These are phyloP conservation scores for Penicillium sp. DNA, from an alignment of 2,329 filamentous ascomycete genomes.

Conservation along the genomic window DNA sequence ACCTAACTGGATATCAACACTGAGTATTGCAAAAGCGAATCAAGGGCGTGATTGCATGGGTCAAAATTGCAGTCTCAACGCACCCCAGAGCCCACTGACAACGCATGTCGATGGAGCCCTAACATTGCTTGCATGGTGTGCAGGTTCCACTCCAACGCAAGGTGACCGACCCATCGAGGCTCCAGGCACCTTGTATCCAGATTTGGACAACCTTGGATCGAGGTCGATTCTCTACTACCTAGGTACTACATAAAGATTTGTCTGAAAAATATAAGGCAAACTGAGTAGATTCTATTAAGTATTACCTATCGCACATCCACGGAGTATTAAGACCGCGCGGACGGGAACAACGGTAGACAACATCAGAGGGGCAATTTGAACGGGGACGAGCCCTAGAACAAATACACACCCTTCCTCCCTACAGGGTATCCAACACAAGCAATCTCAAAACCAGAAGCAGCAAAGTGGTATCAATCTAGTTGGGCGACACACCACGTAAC, in stretches of 20 bases:
- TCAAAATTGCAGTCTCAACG: neutral
- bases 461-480: constrained; percentile 31
- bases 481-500: constrained; percentile 25
- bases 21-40: neutral
- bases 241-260: neutral
- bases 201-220: no score
- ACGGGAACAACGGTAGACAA: constrained; percentile 25
- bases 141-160: constrained; percentile 3
- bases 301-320: constrained; percentile 34
- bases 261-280: constrained; percentile 15
- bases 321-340: constrained; percentile 14
- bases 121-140: constrained; percentile 8
- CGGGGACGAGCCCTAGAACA: constrained; percentile 3
- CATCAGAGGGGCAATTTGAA: constrained; percentile 21
- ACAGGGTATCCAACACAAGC: constrained; percentile 35
- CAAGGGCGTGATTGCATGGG: neutral
- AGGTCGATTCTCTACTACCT: neutral
- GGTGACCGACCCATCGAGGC: constrained; percentile 1
- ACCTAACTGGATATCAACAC: neutral
- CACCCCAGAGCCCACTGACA: constrained; percentile 9
- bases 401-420: constrained; percentile 28
- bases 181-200: no score
- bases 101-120: constrained; percentile 15
- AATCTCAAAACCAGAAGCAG: constrained; percentile 26
- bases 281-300: constrained; percentile 35